Evolutionary conservation across 1,139 yeast genomes (phyloP).

Genomic region (Candida pseudoviswanathii): DNA sequence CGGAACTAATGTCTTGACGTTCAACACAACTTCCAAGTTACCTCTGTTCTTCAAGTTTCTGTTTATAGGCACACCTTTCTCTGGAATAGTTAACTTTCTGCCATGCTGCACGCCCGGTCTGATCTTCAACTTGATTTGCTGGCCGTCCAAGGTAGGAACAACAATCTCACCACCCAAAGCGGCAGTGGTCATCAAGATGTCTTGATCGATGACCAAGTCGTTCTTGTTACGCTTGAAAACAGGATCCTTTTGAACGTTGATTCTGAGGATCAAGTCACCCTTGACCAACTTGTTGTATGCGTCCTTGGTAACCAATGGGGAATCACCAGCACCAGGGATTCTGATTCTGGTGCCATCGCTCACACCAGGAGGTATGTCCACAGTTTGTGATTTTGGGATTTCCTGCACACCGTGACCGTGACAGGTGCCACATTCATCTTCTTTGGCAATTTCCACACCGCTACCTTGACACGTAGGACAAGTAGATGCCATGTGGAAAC

Average conservation of each 20-base stretch:
- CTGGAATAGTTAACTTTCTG: constrained; percentile 73
- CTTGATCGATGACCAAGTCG: constrained; percentile 63
- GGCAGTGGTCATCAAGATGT: constrained; percentile 92
- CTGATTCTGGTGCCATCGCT: constrained; percentile 85
- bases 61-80: constrained; percentile 81
- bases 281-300: constrained; percentile 64
- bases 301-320: constrained; percentile 72
- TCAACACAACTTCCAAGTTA: constrained; percentile 74
- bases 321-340: constrained; percentile 88
- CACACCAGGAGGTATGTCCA: constrained; percentile 88
- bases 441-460: constrained; percentile 73
- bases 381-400: constrained; percentile 64
- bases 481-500: constrained; percentile 96
- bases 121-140: constrained; percentile 73
- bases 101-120: constrained; percentile 87
- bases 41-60: constrained; percentile 66
- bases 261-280: constrained; percentile 86
- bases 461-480: constrained; percentile 87
- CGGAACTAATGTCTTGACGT: constrained; percentile 73
- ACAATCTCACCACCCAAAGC: constrained; percentile 90
- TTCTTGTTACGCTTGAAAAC: constrained; percentile 66
- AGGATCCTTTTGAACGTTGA: constrained; percentile 75
- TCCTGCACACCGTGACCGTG: constrained; percentile 88
- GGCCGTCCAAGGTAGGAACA: constrained; percentile 85
- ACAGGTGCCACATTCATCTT: constrained; percentile 77